Conservation (phyloP, 805 yeast species). For the Pichia nanzhaoensis region DNA sequence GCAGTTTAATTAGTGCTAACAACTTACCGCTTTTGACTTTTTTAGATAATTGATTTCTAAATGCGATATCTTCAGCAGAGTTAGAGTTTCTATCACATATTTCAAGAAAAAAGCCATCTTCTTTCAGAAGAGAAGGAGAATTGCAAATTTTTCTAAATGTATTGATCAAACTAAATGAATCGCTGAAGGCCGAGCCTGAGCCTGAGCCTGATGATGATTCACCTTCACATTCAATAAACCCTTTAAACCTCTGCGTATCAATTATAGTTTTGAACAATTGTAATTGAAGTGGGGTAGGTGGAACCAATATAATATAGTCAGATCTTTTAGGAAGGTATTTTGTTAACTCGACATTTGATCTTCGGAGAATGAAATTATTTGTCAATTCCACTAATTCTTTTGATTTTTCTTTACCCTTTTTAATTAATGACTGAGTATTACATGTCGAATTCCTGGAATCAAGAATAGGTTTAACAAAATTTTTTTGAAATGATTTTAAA, state of each 20-base stretch:
- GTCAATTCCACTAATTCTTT: conserved; percentile 61
- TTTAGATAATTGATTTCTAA: conserved; percentile 27
- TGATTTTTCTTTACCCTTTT: conserved; percentile 55
- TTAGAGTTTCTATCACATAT: conserved; percentile 17
- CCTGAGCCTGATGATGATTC: conserved; percentile 33
- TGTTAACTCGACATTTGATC: conserved; percentile 53
- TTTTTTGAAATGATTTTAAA: conserved; percentile 49
- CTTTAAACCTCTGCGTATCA: conserved; percentile 31
- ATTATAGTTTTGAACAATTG: conserved; percentile 47
- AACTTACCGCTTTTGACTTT: conserved; percentile 56
- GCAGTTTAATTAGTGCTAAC: conserved; percentile 46
- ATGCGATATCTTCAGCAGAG: conserved; percentile 17
- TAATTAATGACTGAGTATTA: conserved; percentile 39
- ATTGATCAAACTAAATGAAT: conserved; percentile 55
- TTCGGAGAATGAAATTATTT: conserved; percentile 58
- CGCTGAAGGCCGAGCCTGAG: neutral
- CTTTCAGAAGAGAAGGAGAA: conserved; percentile 57
- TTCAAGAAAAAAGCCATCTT: conserved; percentile 41
- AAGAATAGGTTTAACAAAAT: conserved; percentile 63
- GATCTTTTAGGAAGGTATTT: conserved; percentile 66
- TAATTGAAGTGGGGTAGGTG: conserved; percentile 61
- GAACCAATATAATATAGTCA: conserved; percentile 70
- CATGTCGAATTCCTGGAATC: conserved; percentile 63
- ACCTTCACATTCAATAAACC: conserved; percentile 19
- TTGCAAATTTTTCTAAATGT: conserved; percentile 76